Evolutionary conservation across 306 rosid species (phyloP).

Genomic region (Sesbania bispinosa): DNA sequence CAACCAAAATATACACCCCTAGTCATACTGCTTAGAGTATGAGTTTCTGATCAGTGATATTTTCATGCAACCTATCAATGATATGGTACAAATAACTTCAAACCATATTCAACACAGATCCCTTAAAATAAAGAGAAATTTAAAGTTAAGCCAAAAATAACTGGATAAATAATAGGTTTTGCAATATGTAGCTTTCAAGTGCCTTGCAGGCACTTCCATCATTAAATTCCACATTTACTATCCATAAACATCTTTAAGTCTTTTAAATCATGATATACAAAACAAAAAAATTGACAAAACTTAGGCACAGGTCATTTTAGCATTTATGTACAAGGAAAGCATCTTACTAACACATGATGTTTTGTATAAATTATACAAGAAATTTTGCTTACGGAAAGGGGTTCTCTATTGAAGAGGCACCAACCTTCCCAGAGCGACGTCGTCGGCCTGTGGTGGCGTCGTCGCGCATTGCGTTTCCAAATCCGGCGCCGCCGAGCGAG

Average conservation of each 20-base stretch:
- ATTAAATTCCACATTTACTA: too few species aligned
- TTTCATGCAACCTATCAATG: slow-evolving; percentile 9
- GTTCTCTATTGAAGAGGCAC: too few species aligned
- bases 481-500: too few species aligned
- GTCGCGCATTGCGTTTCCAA: too few species aligned
- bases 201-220: slow-evolving; percentile 16
- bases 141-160: background rate
- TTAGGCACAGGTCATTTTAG: background rate
- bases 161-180: background rate
- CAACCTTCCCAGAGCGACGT: too few species aligned
- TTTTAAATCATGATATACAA: background rate
- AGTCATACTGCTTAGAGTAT: background rate
- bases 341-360: background rate
- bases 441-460: too few species aligned
- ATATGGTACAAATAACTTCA: background rate
- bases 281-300: background rate
- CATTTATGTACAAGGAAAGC: background rate
- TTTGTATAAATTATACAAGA: background rate
- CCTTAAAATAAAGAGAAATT: background rate
- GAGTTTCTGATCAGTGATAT: background rate
- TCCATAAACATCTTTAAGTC: background rate
- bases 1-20: background rate
- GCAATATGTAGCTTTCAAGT: background rate
- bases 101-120: slow-evolving; percentile 17
- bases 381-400: slow-evolving; percentile 9